Percentiles rank a stretch among this genome's conserved stretches.
Conservation (phyloP, 805 yeast species). For the Grigorovia humatica region DNA sequence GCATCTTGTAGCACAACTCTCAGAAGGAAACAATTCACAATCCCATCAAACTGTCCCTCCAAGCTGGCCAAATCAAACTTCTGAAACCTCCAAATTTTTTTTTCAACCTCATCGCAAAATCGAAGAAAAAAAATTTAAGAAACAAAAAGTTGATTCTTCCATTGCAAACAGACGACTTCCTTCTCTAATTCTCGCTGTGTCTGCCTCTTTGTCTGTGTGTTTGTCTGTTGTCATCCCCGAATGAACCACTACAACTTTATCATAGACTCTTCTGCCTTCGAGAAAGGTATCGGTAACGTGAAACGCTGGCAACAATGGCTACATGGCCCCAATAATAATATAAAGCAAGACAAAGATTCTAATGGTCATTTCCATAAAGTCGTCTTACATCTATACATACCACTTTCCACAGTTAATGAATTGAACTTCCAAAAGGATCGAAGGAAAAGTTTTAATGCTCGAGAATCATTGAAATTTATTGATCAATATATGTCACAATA, state of each 20-base stretch:
- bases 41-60: neutral
- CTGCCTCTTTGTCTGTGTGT: too few relatives aligned
- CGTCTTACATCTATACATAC: conserved; percentile 41
- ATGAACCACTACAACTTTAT: conserved; percentile 32
- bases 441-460: conserved; percentile 51
- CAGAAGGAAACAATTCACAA: neutral
- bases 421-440: conserved; percentile 48
- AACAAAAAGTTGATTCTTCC: too few relatives aligned
- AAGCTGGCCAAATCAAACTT: too few relatives aligned
- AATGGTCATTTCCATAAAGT: conserved; percentile 10
- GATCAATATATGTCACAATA: conserved; percentile 29
- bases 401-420: conserved; percentile 42
- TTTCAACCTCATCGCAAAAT: too few relatives aligned
- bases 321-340: neutral
- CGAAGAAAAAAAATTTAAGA: too few relatives aligned
- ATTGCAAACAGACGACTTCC: too few relatives aligned
- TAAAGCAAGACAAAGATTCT: conserved; percentile 7
- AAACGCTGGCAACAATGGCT: conserved; percentile 43
- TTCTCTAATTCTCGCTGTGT: too few relatives aligned
- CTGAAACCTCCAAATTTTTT: too few relatives aligned
- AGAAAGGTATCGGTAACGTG: conserved; percentile 58
- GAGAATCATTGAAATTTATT: conserved; percentile 53
- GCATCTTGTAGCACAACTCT: neutral
- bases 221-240: neutral
- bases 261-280: conserved; percentile 57